phyloP scores from a whole-genome alignment of 768 basidiomycete species.

The Leccinellum luteum region DNA sequence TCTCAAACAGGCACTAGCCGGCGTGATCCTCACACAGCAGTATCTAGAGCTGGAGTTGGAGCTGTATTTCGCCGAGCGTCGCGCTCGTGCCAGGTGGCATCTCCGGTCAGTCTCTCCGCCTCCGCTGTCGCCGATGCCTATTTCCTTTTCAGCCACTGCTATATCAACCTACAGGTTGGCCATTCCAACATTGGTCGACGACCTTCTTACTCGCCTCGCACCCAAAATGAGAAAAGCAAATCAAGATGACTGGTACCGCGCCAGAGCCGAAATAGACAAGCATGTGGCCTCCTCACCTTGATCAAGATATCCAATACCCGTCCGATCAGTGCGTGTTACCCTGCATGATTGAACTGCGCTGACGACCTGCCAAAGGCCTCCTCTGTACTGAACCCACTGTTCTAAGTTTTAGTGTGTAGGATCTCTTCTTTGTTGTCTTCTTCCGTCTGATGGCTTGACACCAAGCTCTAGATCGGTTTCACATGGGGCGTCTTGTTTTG shows the following conservation, averaged over 20 bases:
- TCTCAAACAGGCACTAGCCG: conserved; percentile 52
- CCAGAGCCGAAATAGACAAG: conserved; percentile 63
- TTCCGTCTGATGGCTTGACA: conserved; percentile 1
- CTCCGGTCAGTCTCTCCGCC: conserved; percentile 23
- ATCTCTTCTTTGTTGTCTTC: neutral
- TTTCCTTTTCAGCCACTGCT: conserved; percentile 40
- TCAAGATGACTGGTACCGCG: conserved; percentile 59
- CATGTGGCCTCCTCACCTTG: conserved; percentile 50
- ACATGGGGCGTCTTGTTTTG: conserved; percentile 76
- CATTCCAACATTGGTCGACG: conserved; percentile 49
- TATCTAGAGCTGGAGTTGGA: conserved; percentile 34
- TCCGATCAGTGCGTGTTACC: conserved; percentile 59
- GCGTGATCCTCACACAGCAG: conserved; percentile 36
- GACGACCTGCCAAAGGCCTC: conserved; percentile 14
- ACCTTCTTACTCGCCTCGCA: conserved; percentile 60
- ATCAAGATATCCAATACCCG: conserved; percentile 71
- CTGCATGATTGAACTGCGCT: neutral
- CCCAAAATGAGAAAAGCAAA: conserved; percentile 60
- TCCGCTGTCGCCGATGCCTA: neutral
- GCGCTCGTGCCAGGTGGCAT: too few relatives aligned
- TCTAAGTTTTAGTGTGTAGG: conserved; percentile 66
- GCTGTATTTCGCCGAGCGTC: conserved; percentile 31
- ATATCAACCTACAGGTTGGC: conserved; percentile 56
- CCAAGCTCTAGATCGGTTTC: conserved; percentile 68
- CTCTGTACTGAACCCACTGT: conserved; percentile 62